Conservation (phyloP, 2,329 filamentous ascomycete genomes). For the Aschersonia sp. region DNA sequence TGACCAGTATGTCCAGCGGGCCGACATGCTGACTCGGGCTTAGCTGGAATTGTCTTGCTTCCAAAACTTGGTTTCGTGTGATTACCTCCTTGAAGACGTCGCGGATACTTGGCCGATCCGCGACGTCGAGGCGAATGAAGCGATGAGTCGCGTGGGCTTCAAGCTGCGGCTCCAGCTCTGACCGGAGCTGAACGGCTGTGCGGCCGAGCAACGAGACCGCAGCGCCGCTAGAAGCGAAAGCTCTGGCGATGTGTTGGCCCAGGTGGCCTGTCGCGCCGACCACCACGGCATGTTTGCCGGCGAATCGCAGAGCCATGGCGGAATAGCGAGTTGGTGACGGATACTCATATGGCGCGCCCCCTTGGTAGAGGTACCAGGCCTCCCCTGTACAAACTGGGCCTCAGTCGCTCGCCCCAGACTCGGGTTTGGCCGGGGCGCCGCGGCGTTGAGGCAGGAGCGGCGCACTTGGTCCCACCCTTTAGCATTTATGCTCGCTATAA, state of each 20-base stretch:
- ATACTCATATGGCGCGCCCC: not conserved
- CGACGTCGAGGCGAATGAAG: conserved; percentile 20
- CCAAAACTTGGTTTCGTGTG: not conserved
- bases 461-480: not conserved
- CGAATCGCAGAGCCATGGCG: conserved; percentile 18
- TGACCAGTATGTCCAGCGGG: conserved; percentile 49
- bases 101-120: conserved; percentile 14
- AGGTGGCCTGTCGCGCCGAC: conserved; percentile 61
- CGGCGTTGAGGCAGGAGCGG: not conserved
- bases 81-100: conserved; percentile 10
- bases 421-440: not conserved
- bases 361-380: not conserved
- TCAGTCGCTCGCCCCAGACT: not conserved
- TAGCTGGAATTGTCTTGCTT: not conserved
- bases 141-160: conserved; percentile 14
- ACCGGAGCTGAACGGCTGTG: conserved; percentile 28
- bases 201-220: conserved; percentile 47
- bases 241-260: conserved; percentile 49
- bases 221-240: conserved; percentile 50
- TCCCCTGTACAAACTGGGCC: too few relatives aligned
- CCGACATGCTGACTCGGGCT: conserved; percentile 11
- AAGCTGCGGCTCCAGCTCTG: conserved; percentile 20
- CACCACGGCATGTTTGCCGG: conserved; percentile 41
- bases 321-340: not conserved
- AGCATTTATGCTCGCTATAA: not conserved